Evolutionary conservation across 345 rosid species (phyloP), one percentile per base, ranked within the genome.

Genomic region (Limnanthes douglasii): DNA sequence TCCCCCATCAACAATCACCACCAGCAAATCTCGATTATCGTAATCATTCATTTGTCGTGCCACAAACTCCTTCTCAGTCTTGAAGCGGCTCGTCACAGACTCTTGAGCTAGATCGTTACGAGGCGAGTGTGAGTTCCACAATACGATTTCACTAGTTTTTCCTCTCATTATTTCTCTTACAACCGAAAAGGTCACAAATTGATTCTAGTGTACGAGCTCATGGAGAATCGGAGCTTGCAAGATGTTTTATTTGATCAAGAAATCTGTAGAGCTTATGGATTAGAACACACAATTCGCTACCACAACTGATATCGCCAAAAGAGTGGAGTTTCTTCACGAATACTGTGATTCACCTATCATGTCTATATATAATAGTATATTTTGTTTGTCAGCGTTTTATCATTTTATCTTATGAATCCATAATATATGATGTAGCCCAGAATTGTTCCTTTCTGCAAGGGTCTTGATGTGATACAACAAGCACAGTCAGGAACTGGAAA

Each of bases 71-170:
- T 84, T 90, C 68, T 50, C 94, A 31, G 47, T 77, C 18, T 61
- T 88, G 10, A 73, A 68, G 49, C 85, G 72, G 16, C 75, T 90
- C 24, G 98, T 78, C 16, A 75, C 74, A 67, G 73, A 78, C 41
- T 53, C 69, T 1, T 62, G 70, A 1, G 34, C 49, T 0, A 73
- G 73, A 8, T 74, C 80, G 0, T 43, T 78, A 5, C 92, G 74
- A 41, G 84, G 92, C 14, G 81, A 74, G 59, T 68, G 78, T 2
- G 92, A 78, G 73, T 78, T 78, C 45, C 84, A 74, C 38, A 78
- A 74, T 59, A 84, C 74, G 60, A 70, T 65, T 28, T 64, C 81
- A 20, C 71, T 85, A 39, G 67, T 93, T 6, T 76, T 81, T 25
- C 61, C 56, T 35, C 51, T 90, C 10, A 41, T 73, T 18, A 52